Conservation (phyloP, 345 rosid genomes). For the Lepidium aucheri region DNA sequence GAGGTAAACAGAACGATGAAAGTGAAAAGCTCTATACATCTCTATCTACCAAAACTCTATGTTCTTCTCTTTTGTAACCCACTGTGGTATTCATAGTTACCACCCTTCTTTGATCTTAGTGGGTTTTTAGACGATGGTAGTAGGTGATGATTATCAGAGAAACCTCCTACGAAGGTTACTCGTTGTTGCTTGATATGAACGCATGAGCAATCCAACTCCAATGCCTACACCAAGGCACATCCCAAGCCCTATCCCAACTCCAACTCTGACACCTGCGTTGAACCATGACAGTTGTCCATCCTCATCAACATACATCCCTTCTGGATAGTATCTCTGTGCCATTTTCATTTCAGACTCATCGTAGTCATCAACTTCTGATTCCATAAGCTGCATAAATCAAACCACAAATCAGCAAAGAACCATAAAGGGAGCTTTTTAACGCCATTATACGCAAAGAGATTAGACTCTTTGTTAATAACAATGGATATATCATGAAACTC, state of each 20-base stretch:
- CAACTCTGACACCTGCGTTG: conserved; percentile 91
- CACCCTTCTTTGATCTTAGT: conserved; percentile 2
- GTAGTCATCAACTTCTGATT: conserved; percentile 40
- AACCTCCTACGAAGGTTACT: conserved; percentile 86
- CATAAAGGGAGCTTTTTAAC: background rate
- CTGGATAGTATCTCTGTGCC: conserved; percentile 40
- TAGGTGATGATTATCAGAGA: conserved; percentile 34
- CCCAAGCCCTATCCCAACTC: conserved; percentile 94
- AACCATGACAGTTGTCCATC: conserved; percentile 92
- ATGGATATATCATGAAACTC: background rate
- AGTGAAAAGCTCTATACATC: conserved; percentile 24
- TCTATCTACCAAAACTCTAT: conserved; percentile 34
- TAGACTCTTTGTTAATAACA: background rate
- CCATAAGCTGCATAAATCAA: conserved; percentile 36
- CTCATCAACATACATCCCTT: conserved; percentile 63
- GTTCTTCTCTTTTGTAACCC: background rate
- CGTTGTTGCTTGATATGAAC: conserved; percentile 91
- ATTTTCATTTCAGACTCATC: conserved; percentile 52
- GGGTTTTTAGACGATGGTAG: conserved; percentile 8
- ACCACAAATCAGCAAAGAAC: background rate
- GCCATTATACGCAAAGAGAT: background rate
- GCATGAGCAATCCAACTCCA: conserved; percentile 94
- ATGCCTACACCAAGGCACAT: conserved; percentile 88
- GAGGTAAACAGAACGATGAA: background rate
- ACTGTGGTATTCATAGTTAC: background rate